phyloP scores from a whole-genome alignment of 176 grass and related monocot species.

The Aegilops bicornis region DNA sequence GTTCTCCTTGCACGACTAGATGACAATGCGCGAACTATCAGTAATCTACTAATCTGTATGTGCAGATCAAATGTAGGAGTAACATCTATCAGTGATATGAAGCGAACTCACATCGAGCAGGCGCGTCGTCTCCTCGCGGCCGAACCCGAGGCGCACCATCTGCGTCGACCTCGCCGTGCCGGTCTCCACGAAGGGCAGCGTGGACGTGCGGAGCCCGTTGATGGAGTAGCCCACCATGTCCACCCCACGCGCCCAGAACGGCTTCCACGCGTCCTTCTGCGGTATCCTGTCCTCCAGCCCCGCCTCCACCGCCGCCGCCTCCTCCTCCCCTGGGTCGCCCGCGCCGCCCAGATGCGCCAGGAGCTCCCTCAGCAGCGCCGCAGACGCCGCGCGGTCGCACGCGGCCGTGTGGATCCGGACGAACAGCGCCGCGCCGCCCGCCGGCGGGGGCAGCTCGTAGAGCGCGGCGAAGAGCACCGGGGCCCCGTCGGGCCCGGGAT shows the following conservation, averaged over 20 bases:
- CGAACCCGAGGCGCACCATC: slow-evolving; percentile 52
- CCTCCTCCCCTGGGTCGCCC: slow-evolving; percentile 21
- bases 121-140: slow-evolving; percentile 51
- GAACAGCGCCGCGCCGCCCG: slow-evolving; percentile 38
- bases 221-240: slow-evolving; percentile 89
- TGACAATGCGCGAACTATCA: neutral
- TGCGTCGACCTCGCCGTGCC: slow-evolving; percentile 53
- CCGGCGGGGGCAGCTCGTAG: slow-evolving; percentile 40
- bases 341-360: slow-evolving; percentile 38
- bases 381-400: slow-evolving; percentile 61
- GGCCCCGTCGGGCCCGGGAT: neutral
- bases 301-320: slow-evolving; percentile 33
- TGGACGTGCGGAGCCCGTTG: slow-evolving; percentile 76
- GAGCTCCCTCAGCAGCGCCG: slow-evolving; percentile 53
- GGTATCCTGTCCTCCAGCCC: slow-evolving; percentile 71
- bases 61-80: neutral
- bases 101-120: slow-evolving; percentile 64
- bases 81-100: no score
- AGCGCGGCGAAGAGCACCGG: slow-evolving; percentile 59
- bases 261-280: slow-evolving; percentile 67
- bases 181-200: slow-evolving; percentile 58
- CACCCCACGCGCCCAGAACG: slow-evolving; percentile 85
- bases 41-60: neutral
- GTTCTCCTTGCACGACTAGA: slow-evolving; percentile 77
- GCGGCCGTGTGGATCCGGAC: slow-evolving; percentile 72